Base-by-base conservation (phyloP, 2,329 filamentous ascomycete genomes). In the Curvularia sp. region DNA sequence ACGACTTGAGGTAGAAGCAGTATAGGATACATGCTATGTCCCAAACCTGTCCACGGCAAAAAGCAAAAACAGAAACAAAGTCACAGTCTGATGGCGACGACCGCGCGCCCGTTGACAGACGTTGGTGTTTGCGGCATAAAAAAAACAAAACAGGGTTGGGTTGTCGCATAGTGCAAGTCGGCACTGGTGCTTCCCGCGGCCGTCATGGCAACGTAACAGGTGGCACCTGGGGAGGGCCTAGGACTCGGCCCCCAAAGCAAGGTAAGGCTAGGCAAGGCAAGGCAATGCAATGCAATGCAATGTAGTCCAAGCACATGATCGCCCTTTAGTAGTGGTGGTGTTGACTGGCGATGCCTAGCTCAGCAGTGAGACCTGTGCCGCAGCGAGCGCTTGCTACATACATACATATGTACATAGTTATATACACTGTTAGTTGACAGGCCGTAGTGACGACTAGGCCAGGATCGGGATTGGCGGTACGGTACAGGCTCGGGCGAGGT, bases 341-440 rank as follows among this genome's bases (percentile, higher is more conserved):
- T 48, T 57, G 59, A 55, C 49, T 45, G 42, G 45, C 42, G 13
- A 53, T 39, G 41, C 25, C 18, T 46, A 23, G 13, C 49, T 19
- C 43, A 36, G n/a, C 45, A 53, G 59, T 58, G 63, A 55, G 43
- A 25, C 50, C 62, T 64, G 68, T 67, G 68, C 66, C 65, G 65
- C 61, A 61, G 41, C 59, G 54, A 61, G 63, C 63, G 61, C 66
- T 36, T 36, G 32, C 32, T 36, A 5, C 13, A n/a, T n/a, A n/a
- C n/a, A n/a, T n/a, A n/a, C n/a, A n/a, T n/a, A n/a, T n/a, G n/a
- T n/a, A n/a, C n/a, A n/a, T n/a, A n/a, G n/a, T n/a, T n/a, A n/a
- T 36, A 15, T 65, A 63, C 58, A 49, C 58, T 46, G 57, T 54
- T 55, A 63, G 54, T 57, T 53, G 38, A 34, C 48, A 52, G 32